Evolutionary conservation across 768 basidiomycete genomes (phyloP).

Genomic region (Suillus alpinus): DNA sequence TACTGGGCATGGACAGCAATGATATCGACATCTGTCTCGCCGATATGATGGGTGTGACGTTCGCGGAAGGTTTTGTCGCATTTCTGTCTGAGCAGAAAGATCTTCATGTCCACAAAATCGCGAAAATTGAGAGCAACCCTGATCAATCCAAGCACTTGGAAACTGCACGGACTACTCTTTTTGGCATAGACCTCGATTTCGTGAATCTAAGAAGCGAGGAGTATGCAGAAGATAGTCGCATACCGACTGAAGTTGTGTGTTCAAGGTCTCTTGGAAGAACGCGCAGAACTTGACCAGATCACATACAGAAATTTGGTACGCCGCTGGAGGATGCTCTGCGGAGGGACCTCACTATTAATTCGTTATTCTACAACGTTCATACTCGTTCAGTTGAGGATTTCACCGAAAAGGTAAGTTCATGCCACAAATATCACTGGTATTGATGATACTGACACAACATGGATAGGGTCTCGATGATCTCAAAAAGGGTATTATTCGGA

Average conservation of each 20-base stretch:
- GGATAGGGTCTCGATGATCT: constrained; percentile 83
- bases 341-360: constrained; percentile 92
- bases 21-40: constrained; percentile 93
- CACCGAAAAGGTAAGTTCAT: constrained; percentile 61
- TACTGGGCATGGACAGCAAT: constrained; percentile 77
- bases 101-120: constrained; percentile 48
- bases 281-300: constrained; percentile 6
- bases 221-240: constrained; percentile 83
- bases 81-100: constrained; percentile 40
- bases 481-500: constrained; percentile 73
- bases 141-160: constrained; percentile 98
- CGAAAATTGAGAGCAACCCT: constrained; percentile 89
- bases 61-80: constrained; percentile 74
- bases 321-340: constrained; percentile 88
- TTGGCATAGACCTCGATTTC: constrained; percentile 85
- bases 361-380: constrained; percentile 95
- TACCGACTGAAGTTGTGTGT: constrained; percentile 83
- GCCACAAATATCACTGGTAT: background rate
- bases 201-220: constrained; percentile 93
- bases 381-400: constrained; percentile 81
- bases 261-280: background rate
- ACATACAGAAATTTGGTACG: constrained; percentile 78
- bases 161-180: constrained; percentile 81
- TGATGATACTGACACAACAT: constrained; percentile 11
- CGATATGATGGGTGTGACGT: constrained; percentile 85